phyloP scores from a whole-genome alignment of 257 asterid species.

The Nicotiana sylvestris region DNA sequence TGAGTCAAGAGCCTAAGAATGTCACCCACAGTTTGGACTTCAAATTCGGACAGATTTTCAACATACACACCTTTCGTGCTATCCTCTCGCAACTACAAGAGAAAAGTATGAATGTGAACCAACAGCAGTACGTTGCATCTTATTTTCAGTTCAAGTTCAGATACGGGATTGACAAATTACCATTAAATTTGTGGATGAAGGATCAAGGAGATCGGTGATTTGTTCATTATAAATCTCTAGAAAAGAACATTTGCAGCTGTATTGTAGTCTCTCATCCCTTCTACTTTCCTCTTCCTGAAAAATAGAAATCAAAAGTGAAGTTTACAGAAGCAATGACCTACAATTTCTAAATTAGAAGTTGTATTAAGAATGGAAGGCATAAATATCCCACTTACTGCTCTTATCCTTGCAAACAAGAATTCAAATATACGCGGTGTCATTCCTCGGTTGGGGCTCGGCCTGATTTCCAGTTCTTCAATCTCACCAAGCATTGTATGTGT shows the following conservation, averaged over 20 bases:
- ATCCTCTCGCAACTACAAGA: slow-evolving; percentile 78
- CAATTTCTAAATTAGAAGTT: slow-evolving; percentile 16
- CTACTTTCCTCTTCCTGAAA: slow-evolving; percentile 87
- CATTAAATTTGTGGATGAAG: slow-evolving; percentile 88
- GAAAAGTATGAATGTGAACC: slow-evolving; percentile 16
- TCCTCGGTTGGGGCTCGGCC: slow-evolving; percentile 84
- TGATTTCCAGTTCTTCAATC: slow-evolving; percentile 66
- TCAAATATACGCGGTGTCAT: slow-evolving; percentile 98
- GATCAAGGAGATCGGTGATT: slow-evolving; percentile 91
- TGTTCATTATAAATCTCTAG: slow-evolving; percentile 95
- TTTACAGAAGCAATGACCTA: background rate
- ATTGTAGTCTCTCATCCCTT: slow-evolving; percentile 68
- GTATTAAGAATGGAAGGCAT: background rate
- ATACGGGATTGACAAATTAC: slow-evolving; percentile 35
- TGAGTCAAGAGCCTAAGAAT: slow-evolving; percentile 80
- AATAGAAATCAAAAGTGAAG: background rate
- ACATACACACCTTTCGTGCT: slow-evolving; percentile 83
- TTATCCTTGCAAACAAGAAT: slow-evolving; percentile 91
- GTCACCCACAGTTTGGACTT: slow-evolving; percentile 85
- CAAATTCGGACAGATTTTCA: slow-evolving; percentile 88
- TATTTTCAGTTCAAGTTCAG: slow-evolving; percentile 10
- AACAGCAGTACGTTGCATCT: background rate
- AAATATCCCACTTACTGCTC: slow-evolving; percentile 56
- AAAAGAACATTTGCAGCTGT: slow-evolving; percentile 91
- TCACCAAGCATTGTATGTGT: slow-evolving; percentile 97